phyloP scores from a whole-genome alignment of 2,329 filamentous ascomycete genomes.

The Metarhizium humberi region DNA sequence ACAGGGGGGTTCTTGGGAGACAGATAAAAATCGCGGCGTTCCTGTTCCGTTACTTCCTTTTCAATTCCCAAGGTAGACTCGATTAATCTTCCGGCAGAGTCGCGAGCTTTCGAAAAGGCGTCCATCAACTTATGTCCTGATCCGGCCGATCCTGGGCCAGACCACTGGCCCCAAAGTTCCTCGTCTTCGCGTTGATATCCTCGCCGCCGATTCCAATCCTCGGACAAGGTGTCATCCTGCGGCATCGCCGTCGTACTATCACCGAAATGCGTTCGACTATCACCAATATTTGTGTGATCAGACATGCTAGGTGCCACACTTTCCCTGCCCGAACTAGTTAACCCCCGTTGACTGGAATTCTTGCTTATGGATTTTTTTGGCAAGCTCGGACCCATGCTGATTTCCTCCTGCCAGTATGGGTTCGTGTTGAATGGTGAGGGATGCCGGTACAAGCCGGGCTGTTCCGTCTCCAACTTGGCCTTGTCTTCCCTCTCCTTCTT shows the following conservation, averaged over 20 bases:
- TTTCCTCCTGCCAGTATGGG: constrained; percentile 81
- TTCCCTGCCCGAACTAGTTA: constrained; percentile 48
- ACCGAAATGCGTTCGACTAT: constrained; percentile 24
- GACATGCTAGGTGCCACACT: constrained; percentile 36
- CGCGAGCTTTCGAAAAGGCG: constrained; percentile 49
- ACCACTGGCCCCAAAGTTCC: constrained; percentile 61
- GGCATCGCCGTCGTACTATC: constrained; percentile 18
- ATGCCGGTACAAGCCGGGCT: constrained; percentile 68
- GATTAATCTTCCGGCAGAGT: constrained; percentile 43
- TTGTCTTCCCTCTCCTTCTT: constrained; percentile 59
- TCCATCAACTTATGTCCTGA: constrained; percentile 47
- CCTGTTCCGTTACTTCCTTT: constrained; percentile 40
- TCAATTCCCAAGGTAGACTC: constrained; percentile 44
- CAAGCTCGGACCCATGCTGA: constrained; percentile 67
- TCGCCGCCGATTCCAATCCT: constrained; percentile 61
- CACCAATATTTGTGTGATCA: constrained; percentile 27
- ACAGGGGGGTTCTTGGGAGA: constrained; percentile 59
- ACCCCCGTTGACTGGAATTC: constrained; percentile 48
- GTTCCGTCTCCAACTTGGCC: constrained; percentile 53
- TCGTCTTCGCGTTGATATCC: constrained; percentile 85
- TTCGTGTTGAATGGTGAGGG: constrained; percentile 80
- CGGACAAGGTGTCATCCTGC: constrained; percentile 29
- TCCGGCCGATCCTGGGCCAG: constrained; percentile 23
- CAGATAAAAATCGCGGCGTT: constrained; percentile 52
- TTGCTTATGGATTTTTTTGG: constrained; percentile 52